Evolutionary conservation across 2,329 filamentous ascomycete species (phyloP), one percentile per base, ranked within the genome.

Genomic region (Clarireedia paspali): DNA sequence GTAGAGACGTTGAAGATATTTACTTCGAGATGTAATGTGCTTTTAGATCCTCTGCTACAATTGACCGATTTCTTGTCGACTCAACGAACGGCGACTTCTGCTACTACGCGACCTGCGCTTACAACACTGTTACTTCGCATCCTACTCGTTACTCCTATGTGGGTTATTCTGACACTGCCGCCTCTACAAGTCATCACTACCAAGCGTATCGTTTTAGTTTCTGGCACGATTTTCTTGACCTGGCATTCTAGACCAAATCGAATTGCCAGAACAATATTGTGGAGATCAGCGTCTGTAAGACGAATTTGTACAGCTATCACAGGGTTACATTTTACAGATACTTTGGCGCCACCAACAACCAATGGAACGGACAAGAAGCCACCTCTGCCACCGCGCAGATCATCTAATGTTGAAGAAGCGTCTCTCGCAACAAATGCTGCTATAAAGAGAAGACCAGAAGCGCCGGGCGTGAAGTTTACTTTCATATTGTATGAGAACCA

Each of bases 401-500:
- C 60, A 20, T 60, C 61, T 12, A 60, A 59, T 24, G 56, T 62
- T 23, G 62, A 64, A 24, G 60, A 60, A 12, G 63, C 66, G 20
- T 55, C 61, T 4, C 44, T 64, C 69, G 76, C 39, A 72, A 73
- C 65, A 17, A 62, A 65, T 34, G 51, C 58, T 53, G 66, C 65
- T 17, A 70, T 54, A 63, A 74, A 60, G 65, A 71, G 60, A 44
- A 63, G 66, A 23, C 71, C 72, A n/a, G 78, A 77, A 58, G 85
- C 87, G 4, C 82, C 90, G 0, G 91, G 91, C 1, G 89, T 99
- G 14, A 88, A 91, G 46, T 99, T 99, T 67, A 99, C 94, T 0
- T 99, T 99, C 61, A 91, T 94, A 48, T 79, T 99, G 2, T 97
- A 91, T 67, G 94, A 99, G 70, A 99, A 99, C 65, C 94, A 99